A percentile compares a stretch with the other conserved stretches of the same genome.
Conservation (phyloP, 768 basidiomycete genomes). For the Leccinum longicurvipes region DNA sequence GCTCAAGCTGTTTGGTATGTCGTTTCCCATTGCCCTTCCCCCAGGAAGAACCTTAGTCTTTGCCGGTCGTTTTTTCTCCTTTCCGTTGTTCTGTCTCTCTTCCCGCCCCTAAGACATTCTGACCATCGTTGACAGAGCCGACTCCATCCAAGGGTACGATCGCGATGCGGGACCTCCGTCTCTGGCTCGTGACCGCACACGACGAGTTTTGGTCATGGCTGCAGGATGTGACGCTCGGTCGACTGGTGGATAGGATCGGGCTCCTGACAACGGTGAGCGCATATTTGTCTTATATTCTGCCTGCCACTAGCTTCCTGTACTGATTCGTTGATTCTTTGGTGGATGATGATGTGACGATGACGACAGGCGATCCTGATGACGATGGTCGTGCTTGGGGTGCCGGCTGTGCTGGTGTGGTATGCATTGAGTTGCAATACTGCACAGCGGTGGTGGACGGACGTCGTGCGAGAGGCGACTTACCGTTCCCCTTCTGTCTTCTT, state of each 20-base stretch:
- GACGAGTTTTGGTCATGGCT: slow-evolving; percentile 12
- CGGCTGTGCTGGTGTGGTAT: slow-evolving; percentile 22
- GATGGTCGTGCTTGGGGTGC: slow-evolving; percentile 16
- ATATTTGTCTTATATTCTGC: neutral
- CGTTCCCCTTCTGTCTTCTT: too few species aligned
- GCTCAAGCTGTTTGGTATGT: slow-evolving; percentile 28
- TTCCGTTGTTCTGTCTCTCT: neutral
- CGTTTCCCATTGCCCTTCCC: neutral
- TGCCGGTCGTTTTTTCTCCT: neutral
- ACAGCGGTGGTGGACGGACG: slow-evolving; percentile 13
- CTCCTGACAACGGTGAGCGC: slow-evolving; percentile 12
- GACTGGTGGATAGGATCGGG: slow-evolving; percentile 22
- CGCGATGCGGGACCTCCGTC: slow-evolving; percentile 22
- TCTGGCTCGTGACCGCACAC: slow-evolving; percentile 21
- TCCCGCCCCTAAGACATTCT: neutral
- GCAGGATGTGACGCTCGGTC: slow-evolving; percentile 26
- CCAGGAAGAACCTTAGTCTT: neutral
- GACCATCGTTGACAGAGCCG: slow-evolving; percentile 18
- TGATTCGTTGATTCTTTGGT: neutral
- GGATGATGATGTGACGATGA: neutral
- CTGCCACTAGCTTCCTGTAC: too few species aligned
- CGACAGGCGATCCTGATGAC: slow-evolving; percentile 19
- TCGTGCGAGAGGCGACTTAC: neutral
- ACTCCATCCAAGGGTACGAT: slow-evolving; percentile 22
- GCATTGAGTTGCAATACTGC: neutral